Conservation (phyloP, 495 filamentous ascomycete genomes). For the Penicillium dipodomyicola region DNA sequence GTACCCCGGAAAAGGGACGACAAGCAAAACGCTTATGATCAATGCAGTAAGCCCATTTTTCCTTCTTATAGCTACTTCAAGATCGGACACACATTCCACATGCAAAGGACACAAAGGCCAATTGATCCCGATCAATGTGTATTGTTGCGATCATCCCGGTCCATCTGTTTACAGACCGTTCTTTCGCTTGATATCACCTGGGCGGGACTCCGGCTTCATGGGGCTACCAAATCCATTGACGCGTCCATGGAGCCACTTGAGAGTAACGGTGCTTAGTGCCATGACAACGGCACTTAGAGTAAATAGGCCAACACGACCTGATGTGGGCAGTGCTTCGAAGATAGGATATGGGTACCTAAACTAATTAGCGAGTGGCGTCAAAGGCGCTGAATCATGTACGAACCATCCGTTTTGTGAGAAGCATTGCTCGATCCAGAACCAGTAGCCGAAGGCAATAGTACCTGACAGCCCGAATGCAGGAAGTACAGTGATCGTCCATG, state of each 20-base stretch:
- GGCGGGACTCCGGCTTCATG: constrained; percentile 24
- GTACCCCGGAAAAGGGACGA: neutral
- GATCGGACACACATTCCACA: neutral
- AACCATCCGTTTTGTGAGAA: constrained; percentile 72
- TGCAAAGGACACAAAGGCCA: neutral
- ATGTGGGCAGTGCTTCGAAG: constrained; percentile 60
- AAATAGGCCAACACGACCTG: constrained; percentile 67
- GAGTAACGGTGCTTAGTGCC: constrained; percentile 61
- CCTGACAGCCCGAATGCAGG: constrained; percentile 62
- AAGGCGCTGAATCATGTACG: constrained; percentile 17
- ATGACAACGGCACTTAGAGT: constrained; percentile 65
- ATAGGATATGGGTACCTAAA: constrained; percentile 84
- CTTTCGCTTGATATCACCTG: constrained; percentile 34
- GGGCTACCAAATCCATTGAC: constrained; percentile 61
- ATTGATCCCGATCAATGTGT: neutral
- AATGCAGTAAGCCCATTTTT: neutral
- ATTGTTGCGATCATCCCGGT: neutral
- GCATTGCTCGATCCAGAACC: constrained; percentile 85
- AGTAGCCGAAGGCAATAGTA: constrained; percentile 70
- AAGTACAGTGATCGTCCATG: constrained; percentile 67
- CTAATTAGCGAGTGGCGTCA: constrained; percentile 24
- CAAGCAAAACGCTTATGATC: neutral
- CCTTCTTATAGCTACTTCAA: neutral
- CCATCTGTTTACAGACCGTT: constrained; percentile 20
- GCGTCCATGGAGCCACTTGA: constrained; percentile 66